Evolutionary conservation across 1,139 yeast genomes (phyloP).

Genomic region (Sugiyamaella japonica): DNA sequence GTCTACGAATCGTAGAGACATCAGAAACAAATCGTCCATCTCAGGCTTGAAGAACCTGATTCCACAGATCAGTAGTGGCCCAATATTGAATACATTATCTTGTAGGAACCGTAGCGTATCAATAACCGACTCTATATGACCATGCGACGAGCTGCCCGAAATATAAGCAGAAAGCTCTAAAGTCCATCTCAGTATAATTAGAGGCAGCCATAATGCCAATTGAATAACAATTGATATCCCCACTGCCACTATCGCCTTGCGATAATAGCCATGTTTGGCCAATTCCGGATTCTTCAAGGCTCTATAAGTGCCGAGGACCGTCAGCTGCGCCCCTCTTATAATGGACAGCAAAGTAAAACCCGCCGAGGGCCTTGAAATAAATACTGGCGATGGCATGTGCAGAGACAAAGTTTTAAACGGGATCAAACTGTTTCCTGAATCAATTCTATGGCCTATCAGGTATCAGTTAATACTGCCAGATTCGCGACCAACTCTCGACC

Average conservation of each 20-base stretch:
- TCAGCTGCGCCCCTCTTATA: conserved; percentile 56
- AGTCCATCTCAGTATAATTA: conserved; percentile 23
- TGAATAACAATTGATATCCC: conserved; percentile 45
- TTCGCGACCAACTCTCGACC: neutral
- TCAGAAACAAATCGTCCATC: conserved; percentile 44
- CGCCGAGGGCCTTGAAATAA: conserved; percentile 51
- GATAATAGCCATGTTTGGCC: conserved; percentile 41
- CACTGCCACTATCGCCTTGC: conserved; percentile 42
- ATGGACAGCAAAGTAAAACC: conserved; percentile 51
- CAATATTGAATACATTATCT: conserved; percentile 45
- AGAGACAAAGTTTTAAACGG: neutral
- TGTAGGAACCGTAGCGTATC: conserved; percentile 41
- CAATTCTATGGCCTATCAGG: neutral
- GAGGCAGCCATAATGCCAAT: conserved; percentile 43
- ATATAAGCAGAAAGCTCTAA: conserved; percentile 28
- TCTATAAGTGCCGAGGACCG: conserved; percentile 51
- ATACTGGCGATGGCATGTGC: conserved; percentile 52
- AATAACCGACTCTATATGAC: conserved; percentile 28
- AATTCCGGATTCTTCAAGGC: conserved; percentile 50
- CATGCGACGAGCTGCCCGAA: conserved; percentile 21
- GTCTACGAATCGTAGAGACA: conserved; percentile 48
- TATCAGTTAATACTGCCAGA: neutral
- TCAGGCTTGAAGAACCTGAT: conserved; percentile 44
- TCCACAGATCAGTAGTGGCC: conserved; percentile 47
- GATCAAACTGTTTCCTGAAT: neutral